Conservation (phyloP, 768 basidiomycete species). For the Lanmaoa rubissima region DNA sequence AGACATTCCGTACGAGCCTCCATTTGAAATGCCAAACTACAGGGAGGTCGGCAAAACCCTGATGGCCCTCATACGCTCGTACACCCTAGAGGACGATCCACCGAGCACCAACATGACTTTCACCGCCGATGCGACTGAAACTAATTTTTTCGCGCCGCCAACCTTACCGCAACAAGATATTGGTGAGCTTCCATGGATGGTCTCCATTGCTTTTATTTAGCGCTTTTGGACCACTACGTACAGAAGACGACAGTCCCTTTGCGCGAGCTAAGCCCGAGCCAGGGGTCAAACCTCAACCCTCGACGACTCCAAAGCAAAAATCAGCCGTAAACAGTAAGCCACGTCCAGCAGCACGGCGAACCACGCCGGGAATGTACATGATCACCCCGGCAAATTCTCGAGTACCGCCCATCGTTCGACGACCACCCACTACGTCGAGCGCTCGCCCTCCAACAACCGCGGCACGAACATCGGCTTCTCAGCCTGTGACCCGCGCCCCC, state of each 20-base stretch:
- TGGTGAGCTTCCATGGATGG: slow-evolving; percentile 15
- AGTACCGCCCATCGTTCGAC: slow-evolving; percentile 8
- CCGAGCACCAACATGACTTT: slow-evolving; percentile 20
- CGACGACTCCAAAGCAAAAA: not conserved
- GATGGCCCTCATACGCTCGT: slow-evolving; percentile 36
- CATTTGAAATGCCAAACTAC: slow-evolving; percentile 52
- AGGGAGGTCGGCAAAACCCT: slow-evolving; percentile 39
- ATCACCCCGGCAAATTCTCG: slow-evolving; percentile 4
- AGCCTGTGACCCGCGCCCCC: slow-evolving; percentile 23
- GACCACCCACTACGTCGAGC: slow-evolving; percentile 4
- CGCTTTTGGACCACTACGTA: not conserved
- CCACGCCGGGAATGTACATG: not conserved
- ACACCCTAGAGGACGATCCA: slow-evolving; percentile 34
- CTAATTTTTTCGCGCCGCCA: slow-evolving; percentile 19
- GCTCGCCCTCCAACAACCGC: slow-evolving; percentile 7
- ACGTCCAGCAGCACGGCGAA: slow-evolving; percentile 13
- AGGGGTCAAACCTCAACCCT: slow-evolving; percentile 10
- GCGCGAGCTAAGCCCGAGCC: slow-evolving; percentile 9
- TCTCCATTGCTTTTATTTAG: not conserved
- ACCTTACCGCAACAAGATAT: slow-evolving; percentile 21
- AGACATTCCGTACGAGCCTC: slow-evolving; percentile 45
- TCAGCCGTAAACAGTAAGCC: not conserved
- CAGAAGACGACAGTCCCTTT: slow-evolving; percentile 33
- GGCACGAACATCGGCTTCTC: slow-evolving; percentile 14
- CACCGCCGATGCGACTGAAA: slow-evolving; percentile 18